Evolutionary conservation across 1,284 basidiomycete genomes (phyloP), one percentile per base, ranked within the genome.

Genomic region (Kalmanozyma brasiliensis): DNA sequence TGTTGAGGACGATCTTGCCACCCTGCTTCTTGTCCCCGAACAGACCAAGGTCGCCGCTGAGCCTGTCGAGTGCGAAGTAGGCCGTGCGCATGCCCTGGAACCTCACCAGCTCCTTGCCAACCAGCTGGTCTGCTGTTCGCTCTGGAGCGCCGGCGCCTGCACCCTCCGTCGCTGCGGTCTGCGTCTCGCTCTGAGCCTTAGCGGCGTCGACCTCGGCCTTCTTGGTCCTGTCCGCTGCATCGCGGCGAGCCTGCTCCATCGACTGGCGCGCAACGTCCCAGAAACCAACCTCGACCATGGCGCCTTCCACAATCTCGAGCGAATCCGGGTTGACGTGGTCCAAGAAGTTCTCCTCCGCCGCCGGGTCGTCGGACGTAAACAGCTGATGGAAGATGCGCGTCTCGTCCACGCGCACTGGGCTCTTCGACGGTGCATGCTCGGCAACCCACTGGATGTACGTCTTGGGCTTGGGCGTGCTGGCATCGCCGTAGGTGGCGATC

Each of bases 381-480:
- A 99, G 85, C 35, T 89, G 90, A 81, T 93, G 87, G 87, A 98
- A 98, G 78, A 97, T 88, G 47, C 94, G 89, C 35, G 91, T 92
- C 84, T 99, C 93, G 81, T 93, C 89, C 68, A 98, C 86, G 45
- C 85, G 84, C 37, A 98, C 90, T 10, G 94, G 93, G 65, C 90
- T 92, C 11, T 89, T 87, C 0, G 89, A 89, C 7, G 89, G 84
- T 11, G 87, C 85, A 77, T 94, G 91, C 72, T 92, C 90, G 38
- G 92, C 93, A 16, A 98, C 92, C 96, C 96, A 99, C 82, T 98
- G 96, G 79, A 99, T 93, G 85, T 90, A 98, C 14, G 94, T 90
- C 83, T 97, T 96, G 29, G 94, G 91, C 82, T 97, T 98, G 47
- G 70, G 52, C 83, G 88, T 89, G 36, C 41, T 53, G 26, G 85